phyloP scores from a whole-genome alignment of 2,329 filamentous ascomycete species.

The Tolypocladium sp. region DNA sequence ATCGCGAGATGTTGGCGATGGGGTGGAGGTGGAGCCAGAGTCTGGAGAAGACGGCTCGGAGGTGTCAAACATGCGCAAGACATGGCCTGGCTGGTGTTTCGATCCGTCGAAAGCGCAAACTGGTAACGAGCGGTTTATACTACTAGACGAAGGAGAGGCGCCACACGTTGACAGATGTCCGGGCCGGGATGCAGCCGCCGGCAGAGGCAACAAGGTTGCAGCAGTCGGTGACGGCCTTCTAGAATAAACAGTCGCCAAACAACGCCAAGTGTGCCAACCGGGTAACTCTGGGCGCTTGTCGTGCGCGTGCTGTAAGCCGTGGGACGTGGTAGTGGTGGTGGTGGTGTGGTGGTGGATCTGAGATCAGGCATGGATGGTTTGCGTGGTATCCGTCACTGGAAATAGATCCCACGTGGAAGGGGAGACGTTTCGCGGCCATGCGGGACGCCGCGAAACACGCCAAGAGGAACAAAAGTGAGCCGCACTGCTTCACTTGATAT shows the following conservation, averaged over 20 bases:
- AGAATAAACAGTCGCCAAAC: not conserved
- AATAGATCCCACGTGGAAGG: not conserved
- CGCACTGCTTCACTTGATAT: not conserved
- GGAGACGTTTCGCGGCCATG: not conserved
- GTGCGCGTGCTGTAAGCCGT: not conserved
- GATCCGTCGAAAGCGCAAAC: not conserved
- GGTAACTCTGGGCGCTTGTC: too few species aligned
- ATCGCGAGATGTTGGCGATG: not conserved
- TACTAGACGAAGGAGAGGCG: not conserved
- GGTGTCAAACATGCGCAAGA: not conserved
- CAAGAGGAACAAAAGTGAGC: not conserved
- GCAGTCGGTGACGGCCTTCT: not conserved
- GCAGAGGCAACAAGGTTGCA: not conserved
- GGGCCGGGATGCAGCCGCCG: not conserved
- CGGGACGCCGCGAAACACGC: not conserved
- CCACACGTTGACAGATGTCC: not conserved
- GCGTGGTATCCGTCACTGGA: not conserved
- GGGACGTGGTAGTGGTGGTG: not conserved
- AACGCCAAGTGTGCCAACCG: not conserved
- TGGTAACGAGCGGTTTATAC: not conserved
- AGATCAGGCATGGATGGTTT: not conserved
- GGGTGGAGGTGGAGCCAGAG: not conserved
- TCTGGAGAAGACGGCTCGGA: not conserved
- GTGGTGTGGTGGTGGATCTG: not conserved
- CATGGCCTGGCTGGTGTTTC: not conserved